phyloP scores from a whole-genome alignment of 1,284 basidiomycete genomes.

The Sporisorium sorghi region DNA sequence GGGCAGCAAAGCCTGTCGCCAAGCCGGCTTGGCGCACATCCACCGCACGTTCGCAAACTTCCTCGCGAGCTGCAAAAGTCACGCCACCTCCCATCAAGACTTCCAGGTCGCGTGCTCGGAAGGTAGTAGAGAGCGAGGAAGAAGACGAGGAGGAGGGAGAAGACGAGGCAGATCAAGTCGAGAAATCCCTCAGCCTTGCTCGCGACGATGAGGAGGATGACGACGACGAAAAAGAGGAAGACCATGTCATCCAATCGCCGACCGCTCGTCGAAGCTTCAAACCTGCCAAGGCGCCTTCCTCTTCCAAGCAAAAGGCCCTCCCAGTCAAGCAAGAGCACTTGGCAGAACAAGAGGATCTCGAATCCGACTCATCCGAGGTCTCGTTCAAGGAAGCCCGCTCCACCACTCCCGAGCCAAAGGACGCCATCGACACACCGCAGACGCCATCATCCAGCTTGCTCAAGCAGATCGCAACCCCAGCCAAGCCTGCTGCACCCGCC shows the following conservation, averaged over 20 bases:
- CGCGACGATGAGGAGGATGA: conserved; percentile 13
- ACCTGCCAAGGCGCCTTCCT: conserved; percentile 11
- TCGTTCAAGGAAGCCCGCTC: conserved; percentile 41
- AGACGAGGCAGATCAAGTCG: conserved; percentile 29
- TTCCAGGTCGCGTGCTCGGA: conserved; percentile 27
- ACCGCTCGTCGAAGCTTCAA: conserved; percentile 34
- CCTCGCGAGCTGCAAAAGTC: conserved; percentile 12
- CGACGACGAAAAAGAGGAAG: conserved; percentile 19
- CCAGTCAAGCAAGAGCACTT: conserved; percentile 23
- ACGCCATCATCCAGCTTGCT: conserved; percentile 39
- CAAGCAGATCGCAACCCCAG: conserved; percentile 46
- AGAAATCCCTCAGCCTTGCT: conserved; percentile 36
- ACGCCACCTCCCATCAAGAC: conserved; percentile 26
- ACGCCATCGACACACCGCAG: conserved; percentile 6
- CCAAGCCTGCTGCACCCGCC: conserved; percentile 27
- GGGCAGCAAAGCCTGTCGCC: conserved; percentile 17
- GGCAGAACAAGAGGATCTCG: conserved; percentile 24
- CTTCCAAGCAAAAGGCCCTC: conserved; percentile 14
- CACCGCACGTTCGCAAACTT: conserved; percentile 13
- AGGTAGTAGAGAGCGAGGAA: conserved; percentile 32
- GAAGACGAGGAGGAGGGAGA: conserved; percentile 27
- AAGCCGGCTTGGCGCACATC: conserved; percentile 22
- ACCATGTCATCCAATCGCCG: conserved; percentile 22
- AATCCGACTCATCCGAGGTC: conserved; percentile 27
- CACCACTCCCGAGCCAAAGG: conserved; percentile 22